Conservation (phyloP, 1,284 basidiomycete genomes). For the Apiotrichum domesticum region DNA sequence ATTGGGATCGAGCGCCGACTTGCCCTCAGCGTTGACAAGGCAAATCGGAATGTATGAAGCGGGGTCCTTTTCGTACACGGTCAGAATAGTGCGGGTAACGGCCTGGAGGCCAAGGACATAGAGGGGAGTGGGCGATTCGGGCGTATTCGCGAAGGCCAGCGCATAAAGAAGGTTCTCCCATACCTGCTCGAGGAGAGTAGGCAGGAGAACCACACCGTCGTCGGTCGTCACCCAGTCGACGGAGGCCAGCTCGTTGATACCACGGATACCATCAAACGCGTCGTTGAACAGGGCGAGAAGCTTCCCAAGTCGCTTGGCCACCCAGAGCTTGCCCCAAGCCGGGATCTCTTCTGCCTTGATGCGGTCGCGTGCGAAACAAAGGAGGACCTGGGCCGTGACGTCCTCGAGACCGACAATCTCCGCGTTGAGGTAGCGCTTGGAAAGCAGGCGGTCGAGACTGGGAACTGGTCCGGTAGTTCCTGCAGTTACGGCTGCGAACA, state of each 20-base stretch:
- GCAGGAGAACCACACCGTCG: conserved; percentile 22
- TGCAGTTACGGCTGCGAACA: conserved; percentile 34
- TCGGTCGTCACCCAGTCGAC: conserved; percentile 23
- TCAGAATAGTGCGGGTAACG: conserved; percentile 21
- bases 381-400: not conserved
- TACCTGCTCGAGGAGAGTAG: conserved; percentile 21
- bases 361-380: conserved; percentile 12
- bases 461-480: conserved; percentile 5
- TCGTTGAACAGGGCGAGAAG: conserved; percentile 32
- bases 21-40: conserved; percentile 18
- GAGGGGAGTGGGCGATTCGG: conserved; percentile 17
- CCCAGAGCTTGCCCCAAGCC: conserved; percentile 34
- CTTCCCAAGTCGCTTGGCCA: conserved; percentile 28
- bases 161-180: conserved; percentile 38
- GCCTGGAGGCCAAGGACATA: conserved; percentile 20
- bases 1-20: conserved; percentile 11
- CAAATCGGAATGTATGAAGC: conserved; percentile 28
- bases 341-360: conserved; percentile 31
- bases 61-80: conserved; percentile 32
- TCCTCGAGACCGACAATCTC: conserved; percentile 26
- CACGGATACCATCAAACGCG: conserved; percentile 27
- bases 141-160: conserved; percentile 12
- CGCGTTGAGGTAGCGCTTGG: conserved; percentile 24
- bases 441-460: conserved; percentile 30
- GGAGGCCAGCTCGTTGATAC: conserved; percentile 19